Evolutionary conservation across 106 monocot species (phyloP), one percentile per base, ranked within the genome.

Genomic region (Dendrobium officinale): DNA sequence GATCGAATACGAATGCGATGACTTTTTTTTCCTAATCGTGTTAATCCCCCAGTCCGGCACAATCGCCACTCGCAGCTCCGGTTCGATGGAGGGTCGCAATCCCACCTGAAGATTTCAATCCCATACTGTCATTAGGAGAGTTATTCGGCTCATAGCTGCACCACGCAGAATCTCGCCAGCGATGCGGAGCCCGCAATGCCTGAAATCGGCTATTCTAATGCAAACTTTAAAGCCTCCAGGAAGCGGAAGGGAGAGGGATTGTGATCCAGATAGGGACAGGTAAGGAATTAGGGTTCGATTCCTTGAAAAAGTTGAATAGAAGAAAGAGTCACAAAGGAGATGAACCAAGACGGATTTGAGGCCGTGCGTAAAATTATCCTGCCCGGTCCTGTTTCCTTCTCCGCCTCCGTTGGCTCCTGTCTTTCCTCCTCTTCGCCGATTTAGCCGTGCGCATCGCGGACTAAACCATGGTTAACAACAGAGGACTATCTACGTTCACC

Each of bases 271-370:
- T n/a, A 20, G 10, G 51, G 18, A 74, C 74, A 19, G 74, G 9
- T 24, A 74, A 44, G 11, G 43, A 44, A 74, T n/a, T 42, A 74
- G 74, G 74, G 74, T 74, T 74, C 19, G 13, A 74, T 74, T 74
- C 73, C 42, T 74, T 74, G 7, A 8, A 19, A 20, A 74, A 19
- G 74, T 2, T 20, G 17, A 37, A 66, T n/a, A 9, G 40, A 72
- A 72, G 11, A 22, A 44, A 22, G n/a, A 74, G 20, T 74, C 7
- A 20, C 74, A 20, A 6, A 42, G 20, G 42, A 42, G 74, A 42
- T 44, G 43, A 74, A 74, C 74, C 74, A 44, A 43, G 74, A 74
- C 74, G 74, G 74, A 74, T 74, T 74, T 74, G n/a, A 74, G 74
- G 74, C 18, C 43, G 19, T 74, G 27, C 27, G 43, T 74, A 42